A percentile compares a stretch with the other conserved stretches of the same genome.
Conservation (phyloP, 768 basidiomycete species). For the Lentinula boryana region DNA sequence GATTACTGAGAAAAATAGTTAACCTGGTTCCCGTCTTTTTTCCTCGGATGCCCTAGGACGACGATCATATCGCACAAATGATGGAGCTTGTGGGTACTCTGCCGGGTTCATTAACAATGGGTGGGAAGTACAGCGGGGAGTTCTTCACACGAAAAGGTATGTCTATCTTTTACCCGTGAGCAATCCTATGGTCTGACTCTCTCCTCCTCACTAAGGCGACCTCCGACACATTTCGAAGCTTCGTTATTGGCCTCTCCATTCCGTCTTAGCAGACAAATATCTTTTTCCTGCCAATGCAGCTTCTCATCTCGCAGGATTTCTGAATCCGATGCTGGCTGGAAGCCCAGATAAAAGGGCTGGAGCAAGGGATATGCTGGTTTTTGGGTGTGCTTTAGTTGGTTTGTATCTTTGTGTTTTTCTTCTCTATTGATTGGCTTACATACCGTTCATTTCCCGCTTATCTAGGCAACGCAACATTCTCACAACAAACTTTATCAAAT, state of each 20-base stretch:
- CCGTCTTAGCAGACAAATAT: slow-evolving; percentile 92
- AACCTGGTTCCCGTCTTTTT: background rate
- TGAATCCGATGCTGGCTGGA: slow-evolving; percentile 83
- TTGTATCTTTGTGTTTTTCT: slow-evolving; percentile 23
- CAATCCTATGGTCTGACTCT: background rate
- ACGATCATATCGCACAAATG: slow-evolving; percentile 96
- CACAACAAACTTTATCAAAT: background rate
- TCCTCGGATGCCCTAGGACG: slow-evolving; percentile 38
- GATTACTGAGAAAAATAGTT: background rate
- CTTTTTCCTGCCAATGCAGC: slow-evolving; percentile 83
- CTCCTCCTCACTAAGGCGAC: slow-evolving; percentile 40
- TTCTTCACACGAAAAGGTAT: slow-evolving; percentile 95
- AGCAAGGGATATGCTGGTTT: slow-evolving; percentile 52
- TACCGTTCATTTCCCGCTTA: background rate
- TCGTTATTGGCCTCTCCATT: slow-evolving; percentile 82
- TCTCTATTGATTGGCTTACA: no score
- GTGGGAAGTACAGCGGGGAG: slow-evolving; percentile 89
- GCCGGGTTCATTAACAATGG: slow-evolving; percentile 75
- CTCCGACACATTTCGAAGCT: slow-evolving; percentile 92
- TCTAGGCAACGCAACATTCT: background rate
- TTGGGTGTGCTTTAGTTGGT: background rate
- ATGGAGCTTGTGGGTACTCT: slow-evolving; percentile 94
- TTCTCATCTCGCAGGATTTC: slow-evolving; percentile 72
- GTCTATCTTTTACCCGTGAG: slow-evolving; percentile 13
- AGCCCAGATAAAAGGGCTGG: slow-evolving; percentile 86